phyloP scores from a whole-genome alignment of 106 monocot genomes.

The Dioscorea dumetorum region DNA sequence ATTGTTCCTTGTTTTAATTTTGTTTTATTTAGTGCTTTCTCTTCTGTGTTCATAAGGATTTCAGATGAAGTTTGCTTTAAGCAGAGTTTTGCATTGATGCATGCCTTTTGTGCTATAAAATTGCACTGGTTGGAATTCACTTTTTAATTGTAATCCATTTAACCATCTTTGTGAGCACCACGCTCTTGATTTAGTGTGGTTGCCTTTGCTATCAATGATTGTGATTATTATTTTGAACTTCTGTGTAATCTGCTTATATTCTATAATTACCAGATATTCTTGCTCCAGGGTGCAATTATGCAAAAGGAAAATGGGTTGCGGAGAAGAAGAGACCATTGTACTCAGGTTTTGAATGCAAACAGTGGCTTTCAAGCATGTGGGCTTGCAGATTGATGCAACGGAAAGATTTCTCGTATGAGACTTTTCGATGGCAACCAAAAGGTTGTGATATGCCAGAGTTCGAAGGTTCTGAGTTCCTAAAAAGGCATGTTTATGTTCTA shows the following conservation, averaged over 20 bases:
- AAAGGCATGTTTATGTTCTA: constrained; percentile 22
- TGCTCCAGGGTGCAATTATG: constrained; percentile 62
- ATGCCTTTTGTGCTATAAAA: background rate
- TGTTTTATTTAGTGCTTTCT: too few species aligned
- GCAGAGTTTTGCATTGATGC: background rate
- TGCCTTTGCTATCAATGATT: background rate
- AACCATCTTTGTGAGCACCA: background rate
- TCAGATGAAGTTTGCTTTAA: too few species aligned
- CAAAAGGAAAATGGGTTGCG: constrained; percentile 77
- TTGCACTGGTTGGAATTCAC: too few species aligned
- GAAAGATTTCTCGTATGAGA: constrained; percentile 70
- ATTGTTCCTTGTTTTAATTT: too few species aligned
- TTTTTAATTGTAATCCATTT: background rate
- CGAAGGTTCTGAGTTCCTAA: constrained; percentile 44
- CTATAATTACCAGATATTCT: background rate
- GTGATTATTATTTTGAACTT: background rate
- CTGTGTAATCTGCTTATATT: background rate
- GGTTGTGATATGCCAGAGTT: constrained; percentile 75
- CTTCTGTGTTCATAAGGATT: too few species aligned
- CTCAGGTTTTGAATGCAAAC: constrained; percentile 81
- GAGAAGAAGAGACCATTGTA: constrained; percentile 53
- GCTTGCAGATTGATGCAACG: constrained; percentile 72
- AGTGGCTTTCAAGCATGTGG: constrained; percentile 78
- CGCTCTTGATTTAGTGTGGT: background rate
- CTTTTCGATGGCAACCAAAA: constrained; percentile 65